phyloP scores from a whole-genome alignment of 75 land plant species.

The Pinus albicaulis region DNA sequence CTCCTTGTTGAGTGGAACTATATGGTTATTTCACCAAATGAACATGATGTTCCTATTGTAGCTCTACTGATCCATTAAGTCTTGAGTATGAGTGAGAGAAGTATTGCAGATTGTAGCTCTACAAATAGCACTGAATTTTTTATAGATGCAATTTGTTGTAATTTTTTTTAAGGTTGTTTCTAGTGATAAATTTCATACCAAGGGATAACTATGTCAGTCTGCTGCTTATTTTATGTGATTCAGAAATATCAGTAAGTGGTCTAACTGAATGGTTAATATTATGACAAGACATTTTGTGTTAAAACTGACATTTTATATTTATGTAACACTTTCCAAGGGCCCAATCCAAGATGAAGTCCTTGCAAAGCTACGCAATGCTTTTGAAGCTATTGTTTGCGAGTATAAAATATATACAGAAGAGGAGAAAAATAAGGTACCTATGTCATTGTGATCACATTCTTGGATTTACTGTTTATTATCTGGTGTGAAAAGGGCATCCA shows the following conservation, averaged over 20 bases:
- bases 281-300: not conserved
- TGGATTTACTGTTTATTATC: not conserved
- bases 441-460: not conserved
- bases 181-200: not conserved
- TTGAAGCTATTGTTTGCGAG: conserved; percentile 58
- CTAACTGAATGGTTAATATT: not conserved
- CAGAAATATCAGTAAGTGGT: no score
- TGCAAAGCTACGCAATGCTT: conserved; percentile 64
- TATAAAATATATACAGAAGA: conserved; percentile 88
- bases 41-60: no score
- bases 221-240: not conserved
- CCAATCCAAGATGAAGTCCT: conserved; percentile 91
- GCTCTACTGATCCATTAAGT: no score
- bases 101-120: no score
- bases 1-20: no score
- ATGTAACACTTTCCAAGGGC: conserved; percentile 51
- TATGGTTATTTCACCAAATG: no score
- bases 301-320: not conserved
- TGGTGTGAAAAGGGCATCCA: not conserved
- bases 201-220: not conserved
- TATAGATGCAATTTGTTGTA: no score
- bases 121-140: no score
- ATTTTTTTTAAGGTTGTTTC: no score
- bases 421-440: conserved; percentile 75
- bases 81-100: no score